Evolutionary conservation across 441 rosid species (phyloP).

Genomic region (Isatis lusitanica): DNA sequence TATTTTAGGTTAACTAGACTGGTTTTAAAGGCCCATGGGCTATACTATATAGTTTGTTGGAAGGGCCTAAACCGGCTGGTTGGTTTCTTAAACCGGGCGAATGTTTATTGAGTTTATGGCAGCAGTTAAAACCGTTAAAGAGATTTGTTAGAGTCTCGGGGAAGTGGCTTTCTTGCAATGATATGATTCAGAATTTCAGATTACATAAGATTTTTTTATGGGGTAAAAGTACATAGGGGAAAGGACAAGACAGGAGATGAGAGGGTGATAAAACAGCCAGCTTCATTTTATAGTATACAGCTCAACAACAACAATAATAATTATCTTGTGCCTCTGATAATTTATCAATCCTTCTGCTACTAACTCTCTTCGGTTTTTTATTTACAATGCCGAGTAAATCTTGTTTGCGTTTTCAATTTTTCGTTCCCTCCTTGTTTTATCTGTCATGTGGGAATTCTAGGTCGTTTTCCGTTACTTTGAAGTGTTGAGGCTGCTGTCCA

Average conservation of each 20-base stretch:
- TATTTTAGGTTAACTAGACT: not conserved
- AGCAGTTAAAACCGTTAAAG: too few species aligned
- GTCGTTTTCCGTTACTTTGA: conserved; percentile 79
- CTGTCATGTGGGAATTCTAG: conserved; percentile 74
- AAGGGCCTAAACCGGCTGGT: not conserved
- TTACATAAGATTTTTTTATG: too few species aligned
- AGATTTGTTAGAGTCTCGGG: too few species aligned
- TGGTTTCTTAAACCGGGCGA: too few species aligned
- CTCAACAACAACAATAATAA: conserved; percentile 1
- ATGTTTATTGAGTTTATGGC: too few species aligned
- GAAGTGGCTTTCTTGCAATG: too few species aligned
- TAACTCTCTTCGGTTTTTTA: conserved; percentile 40
- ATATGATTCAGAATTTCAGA: too few species aligned
- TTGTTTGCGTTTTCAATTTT: conserved; percentile 7
- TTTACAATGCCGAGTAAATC: conserved; percentile 53
- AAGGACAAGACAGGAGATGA: not conserved
- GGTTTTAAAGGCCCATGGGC: conserved; percentile 7
- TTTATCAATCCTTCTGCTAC: conserved; percentile 26
- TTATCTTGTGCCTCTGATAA: conserved; percentile 7
- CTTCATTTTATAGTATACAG: conserved; percentile 7
- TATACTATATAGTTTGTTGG: not conserved
- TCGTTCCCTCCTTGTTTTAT: conserved; percentile 32
- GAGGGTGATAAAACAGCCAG: not conserved
- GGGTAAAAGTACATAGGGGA: not conserved
- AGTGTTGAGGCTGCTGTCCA: conserved; percentile 77